Evolutionary conservation across 371 early-diverging fungal species (phyloP).

Genomic region (Mortierella sp.): DNA sequence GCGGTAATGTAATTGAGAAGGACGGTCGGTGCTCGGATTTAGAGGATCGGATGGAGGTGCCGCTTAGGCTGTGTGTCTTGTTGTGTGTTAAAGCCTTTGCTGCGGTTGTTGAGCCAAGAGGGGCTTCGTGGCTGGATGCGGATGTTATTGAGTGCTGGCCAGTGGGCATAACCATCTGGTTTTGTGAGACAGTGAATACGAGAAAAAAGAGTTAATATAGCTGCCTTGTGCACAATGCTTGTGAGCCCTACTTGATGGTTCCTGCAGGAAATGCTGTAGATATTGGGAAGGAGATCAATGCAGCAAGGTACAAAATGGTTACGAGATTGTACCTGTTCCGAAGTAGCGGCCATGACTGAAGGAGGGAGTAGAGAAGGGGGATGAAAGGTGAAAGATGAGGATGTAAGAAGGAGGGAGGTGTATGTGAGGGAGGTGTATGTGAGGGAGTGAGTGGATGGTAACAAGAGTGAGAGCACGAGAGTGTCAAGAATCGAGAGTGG

Average conservation of each 20-base stretch:
- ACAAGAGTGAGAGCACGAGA: not conserved
- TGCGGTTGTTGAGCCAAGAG: not conserved
- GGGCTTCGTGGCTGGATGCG: conserved; percentile 10
- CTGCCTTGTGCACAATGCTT: not conserved
- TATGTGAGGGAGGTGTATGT: not conserved
- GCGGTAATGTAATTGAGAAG: conserved; percentile 50
- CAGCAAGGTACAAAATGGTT: not conserved
- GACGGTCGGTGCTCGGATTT: conserved; percentile 34
- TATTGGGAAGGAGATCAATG: not conserved
- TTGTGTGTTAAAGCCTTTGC: not conserved
- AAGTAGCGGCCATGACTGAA: conserved; percentile 25
- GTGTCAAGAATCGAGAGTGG: not conserved
- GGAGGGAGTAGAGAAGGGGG: not conserved
- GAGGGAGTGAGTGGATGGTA: not conserved
- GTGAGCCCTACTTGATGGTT: not conserved
- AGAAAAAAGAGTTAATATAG: not conserved
- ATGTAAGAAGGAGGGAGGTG: not conserved
- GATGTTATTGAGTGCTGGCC: conserved; percentile 9
- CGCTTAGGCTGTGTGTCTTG: conserved; percentile 16
- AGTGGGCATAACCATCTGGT: conserved; percentile 13
- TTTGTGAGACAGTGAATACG: not conserved
- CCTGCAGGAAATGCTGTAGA: not conserved
- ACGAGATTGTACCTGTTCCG: conserved; percentile 34
- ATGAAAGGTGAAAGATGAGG: not conserved
- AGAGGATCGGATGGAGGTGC: not conserved